Percentiles rank a stretch among this genome's conserved stretches.
Evolutionary conservation across 2,329 filamentous ascomycete genomes (phyloP).

Genomic region (Volutella citrinella): DNA sequence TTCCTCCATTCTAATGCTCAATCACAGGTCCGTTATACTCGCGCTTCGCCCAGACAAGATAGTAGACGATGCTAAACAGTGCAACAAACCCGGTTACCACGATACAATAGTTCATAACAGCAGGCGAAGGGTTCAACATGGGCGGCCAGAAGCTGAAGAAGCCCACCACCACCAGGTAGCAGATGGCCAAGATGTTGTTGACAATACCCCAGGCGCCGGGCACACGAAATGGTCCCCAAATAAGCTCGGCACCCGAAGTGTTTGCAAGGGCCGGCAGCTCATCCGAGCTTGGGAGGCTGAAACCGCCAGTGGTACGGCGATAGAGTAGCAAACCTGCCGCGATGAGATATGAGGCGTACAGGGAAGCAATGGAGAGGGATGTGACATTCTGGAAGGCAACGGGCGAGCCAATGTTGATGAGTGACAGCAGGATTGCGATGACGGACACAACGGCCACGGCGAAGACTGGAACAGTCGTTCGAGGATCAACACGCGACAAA

Average conservation of each 20-base stretch:
- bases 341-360: conserved; percentile 30
- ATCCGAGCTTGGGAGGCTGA: conserved; percentile 19
- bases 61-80: conserved; percentile 46
- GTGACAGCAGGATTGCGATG: conserved; percentile 27
- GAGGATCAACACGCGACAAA: conserved; percentile 23
- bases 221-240: conserved; percentile 56
- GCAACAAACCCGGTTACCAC: conserved; percentile 41
- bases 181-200: conserved; percentile 53
- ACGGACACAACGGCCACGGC: conserved; percentile 24
- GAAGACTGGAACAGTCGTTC: conserved; percentile 27
- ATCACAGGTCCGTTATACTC: conserved; percentile 45
- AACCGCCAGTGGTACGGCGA: conserved; percentile 26
- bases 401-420: conserved; percentile 32
- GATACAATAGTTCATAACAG: conserved; percentile 46
- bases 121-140: conserved; percentile 22
- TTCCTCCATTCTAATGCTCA: conserved; percentile 20
- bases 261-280: conserved; percentile 27
- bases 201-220: conserved; percentile 47
- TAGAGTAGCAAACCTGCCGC: conserved; percentile 26
- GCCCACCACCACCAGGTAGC: conserved; percentile 51
- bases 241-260: conserved; percentile 25
- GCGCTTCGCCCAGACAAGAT: conserved; percentile 37
- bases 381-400: conserved; percentile 29
- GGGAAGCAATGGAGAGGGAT: conserved; percentile 27
- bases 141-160: conserved; percentile 56